Conservation (phyloP, 2,329 filamentous ascomycete genomes). For the Colletotrichum godetiae region DNA sequence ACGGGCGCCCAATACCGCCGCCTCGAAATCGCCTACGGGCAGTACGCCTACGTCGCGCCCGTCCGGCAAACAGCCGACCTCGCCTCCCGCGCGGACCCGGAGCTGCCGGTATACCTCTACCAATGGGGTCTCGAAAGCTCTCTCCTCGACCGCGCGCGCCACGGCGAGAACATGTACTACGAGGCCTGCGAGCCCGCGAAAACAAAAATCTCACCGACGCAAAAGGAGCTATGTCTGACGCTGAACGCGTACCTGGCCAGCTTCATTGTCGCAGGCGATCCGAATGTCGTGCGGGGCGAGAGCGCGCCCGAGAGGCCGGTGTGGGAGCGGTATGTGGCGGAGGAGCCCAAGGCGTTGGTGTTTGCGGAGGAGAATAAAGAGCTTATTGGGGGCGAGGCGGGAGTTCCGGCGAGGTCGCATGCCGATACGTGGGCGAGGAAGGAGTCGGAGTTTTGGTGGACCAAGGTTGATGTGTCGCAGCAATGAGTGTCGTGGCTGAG, state of each 20-base stretch:
- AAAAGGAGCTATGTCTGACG: slow-evolving; percentile 49
- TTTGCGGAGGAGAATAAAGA: slow-evolving; percentile 73
- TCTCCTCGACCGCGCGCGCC: slow-evolving; percentile 53
- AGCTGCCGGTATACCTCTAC: slow-evolving; percentile 53
- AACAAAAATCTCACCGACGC: slow-evolving; percentile 54
- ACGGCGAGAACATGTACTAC: slow-evolving; percentile 55
- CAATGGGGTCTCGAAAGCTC: slow-evolving; percentile 65
- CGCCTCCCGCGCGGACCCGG: slow-evolving; percentile 35
- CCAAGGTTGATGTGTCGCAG: slow-evolving; percentile 59
- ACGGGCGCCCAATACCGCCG: slow-evolving; percentile 67
- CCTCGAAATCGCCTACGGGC: slow-evolving; percentile 69
- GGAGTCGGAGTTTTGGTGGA: slow-evolving; percentile 72
- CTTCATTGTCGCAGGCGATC: slow-evolving; percentile 43
- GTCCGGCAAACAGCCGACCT: slow-evolving; percentile 69
- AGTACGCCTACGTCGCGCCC: slow-evolving; percentile 75
- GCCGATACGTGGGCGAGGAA: slow-evolving; percentile 53
- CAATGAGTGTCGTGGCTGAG: background rate
- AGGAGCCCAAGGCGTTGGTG: slow-evolving; percentile 55
- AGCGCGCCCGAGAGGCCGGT: slow-evolving; percentile 50
- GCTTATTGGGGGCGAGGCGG: slow-evolving; percentile 48
- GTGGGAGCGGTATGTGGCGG: slow-evolving; percentile 39
- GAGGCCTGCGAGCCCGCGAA: slow-evolving; percentile 41
- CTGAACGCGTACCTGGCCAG: slow-evolving; percentile 54
- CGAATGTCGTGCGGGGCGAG: slow-evolving; percentile 11
- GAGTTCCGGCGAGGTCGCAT: slow-evolving; percentile 55